Evolutionary conservation across 164 flowering plant genomes (phyloP), one percentile per base, ranked within the genome.

Genomic region (Dillenia turbinata): DNA sequence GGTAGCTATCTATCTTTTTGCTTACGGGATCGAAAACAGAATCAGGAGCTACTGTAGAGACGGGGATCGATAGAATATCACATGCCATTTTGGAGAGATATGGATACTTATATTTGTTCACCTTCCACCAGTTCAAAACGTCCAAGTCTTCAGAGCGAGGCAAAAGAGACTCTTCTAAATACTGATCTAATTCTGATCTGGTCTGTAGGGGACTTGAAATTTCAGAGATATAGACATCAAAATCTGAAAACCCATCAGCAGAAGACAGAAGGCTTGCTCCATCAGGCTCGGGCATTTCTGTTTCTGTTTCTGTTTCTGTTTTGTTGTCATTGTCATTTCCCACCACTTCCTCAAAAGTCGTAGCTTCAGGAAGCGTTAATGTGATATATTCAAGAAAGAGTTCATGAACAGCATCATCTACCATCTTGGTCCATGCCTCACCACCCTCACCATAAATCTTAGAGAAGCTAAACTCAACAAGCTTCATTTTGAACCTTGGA

Each of bases 401-500:
- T 16, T 89, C 91, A 59, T 77, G 90, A 51, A 91, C 33, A n/a
- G 88, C 81, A 49, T 86, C 85, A 53, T 82, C 82, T 17, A 89
- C 83, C 49, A 69, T 54, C 69, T 76, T 78, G 50, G 81, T 61
- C 78, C 81, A 76, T 9, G 52, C 48, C 5, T 65, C 78, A 46
- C 85, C 85, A 54, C 83, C 76, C n/a, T 80, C 86, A 6, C 91
- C 93, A 61, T 79, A 91, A 1, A 90, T 66, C 69, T 79, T 85
- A 19, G 77, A 10, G 71, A 89, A 91, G 56, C 79, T 83, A 69
- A 80, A 83, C 65, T 83, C 89, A 40, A 94, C 84, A 50, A 94
- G 82, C 76, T 83, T 83, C 85, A 87, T 78, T 65, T 89, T 93
- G 71, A 78, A 87, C 58, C 98, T 80, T 8, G 98, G 98, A 74